These are phyloP conservation scores for Agrocybe chaxingu DNA, from an alignment of 768 basidiomycete species.

Conservation along the genomic window DNA sequence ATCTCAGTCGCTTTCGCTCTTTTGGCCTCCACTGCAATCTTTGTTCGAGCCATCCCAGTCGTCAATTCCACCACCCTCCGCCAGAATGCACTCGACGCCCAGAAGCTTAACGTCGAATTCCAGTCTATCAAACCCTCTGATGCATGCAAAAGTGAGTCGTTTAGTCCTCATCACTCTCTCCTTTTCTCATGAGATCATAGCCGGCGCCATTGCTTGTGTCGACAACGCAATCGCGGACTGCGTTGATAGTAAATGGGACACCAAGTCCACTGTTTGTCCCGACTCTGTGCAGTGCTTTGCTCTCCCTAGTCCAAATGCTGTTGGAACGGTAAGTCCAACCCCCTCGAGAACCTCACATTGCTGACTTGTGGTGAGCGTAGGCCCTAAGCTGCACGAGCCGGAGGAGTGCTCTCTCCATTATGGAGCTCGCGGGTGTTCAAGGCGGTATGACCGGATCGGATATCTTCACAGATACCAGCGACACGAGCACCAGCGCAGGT, in stretches of 20 bases:
- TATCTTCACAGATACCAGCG: not conserved
- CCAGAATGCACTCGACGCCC: slow-evolving; percentile 47
- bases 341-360: not conserved
- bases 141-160: slow-evolving; percentile 40
- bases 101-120: slow-evolving; percentile 48
- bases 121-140: slow-evolving; percentile 34
- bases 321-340: slow-evolving; percentile 42
- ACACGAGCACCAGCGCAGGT: slow-evolving; percentile 11
- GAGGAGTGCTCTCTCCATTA: slow-evolving; percentile 40
- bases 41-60: slow-evolving; percentile 25
- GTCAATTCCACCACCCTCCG: slow-evolving; percentile 40
- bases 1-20: slow-evolving; percentile 4
- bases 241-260: slow-evolving; percentile 36
- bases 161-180: not conserved
- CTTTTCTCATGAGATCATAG: slow-evolving; percentile 16
- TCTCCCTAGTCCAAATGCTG: slow-evolving; percentile 37
- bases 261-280: slow-evolving; percentile 29
- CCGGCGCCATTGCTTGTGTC: slow-evolving; percentile 44
- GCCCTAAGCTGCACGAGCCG: slow-evolving; percentile 50
- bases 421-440: slow-evolving; percentile 43
- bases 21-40: slow-evolving; percentile 16
- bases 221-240: slow-evolving; percentile 37
- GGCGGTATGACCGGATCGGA: slow-evolving; percentile 34
- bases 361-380: slow-evolving; percentile 21
- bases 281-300: slow-evolving; percentile 45